A percentile compares a stretch with the other conserved stretches of the same genome.
These are phyloP conservation scores for Digitaria exilis DNA, from an alignment of 202 grass and related monocot species.

Conservation along the genomic window DNA sequence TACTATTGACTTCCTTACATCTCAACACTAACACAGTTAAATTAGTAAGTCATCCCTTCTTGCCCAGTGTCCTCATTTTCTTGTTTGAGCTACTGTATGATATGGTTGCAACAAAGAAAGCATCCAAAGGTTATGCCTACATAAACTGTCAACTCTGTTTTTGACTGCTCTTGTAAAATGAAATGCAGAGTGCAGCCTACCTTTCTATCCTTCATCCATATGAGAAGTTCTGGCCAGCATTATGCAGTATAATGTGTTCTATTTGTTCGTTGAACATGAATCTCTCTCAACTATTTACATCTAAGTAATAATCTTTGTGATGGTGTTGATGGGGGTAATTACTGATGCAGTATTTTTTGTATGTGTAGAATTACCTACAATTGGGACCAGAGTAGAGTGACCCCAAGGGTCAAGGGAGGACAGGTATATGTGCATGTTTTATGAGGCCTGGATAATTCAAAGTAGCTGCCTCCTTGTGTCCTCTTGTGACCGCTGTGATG, in stretches of 20 bases:
- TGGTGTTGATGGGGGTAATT: conserved; percentile 26
- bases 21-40: conserved; percentile 36
- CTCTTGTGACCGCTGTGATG: background rate
- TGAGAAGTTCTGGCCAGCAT: conserved; percentile 4
- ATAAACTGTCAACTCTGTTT: background rate
- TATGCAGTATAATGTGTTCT: background rate
- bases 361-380: background rate
- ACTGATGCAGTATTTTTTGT: background rate
- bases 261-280: background rate
- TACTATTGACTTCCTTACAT: conserved; percentile 70
- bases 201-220: background rate
- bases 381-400: background rate
- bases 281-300: background rate
- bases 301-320: background rate
- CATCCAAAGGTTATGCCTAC: background rate
- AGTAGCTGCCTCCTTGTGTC: background rate
- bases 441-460: background rate
- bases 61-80: background rate
- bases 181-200: background rate
- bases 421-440: background rate
- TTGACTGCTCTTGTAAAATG: background rate
- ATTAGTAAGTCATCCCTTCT: background rate
- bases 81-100: background rate
- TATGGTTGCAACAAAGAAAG: background rate
- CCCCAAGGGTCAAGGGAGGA: background rate